Base-by-base conservation (phyloP, 2,329 filamentous ascomycete genomes). In the Talaromyces islandicus region DNA sequence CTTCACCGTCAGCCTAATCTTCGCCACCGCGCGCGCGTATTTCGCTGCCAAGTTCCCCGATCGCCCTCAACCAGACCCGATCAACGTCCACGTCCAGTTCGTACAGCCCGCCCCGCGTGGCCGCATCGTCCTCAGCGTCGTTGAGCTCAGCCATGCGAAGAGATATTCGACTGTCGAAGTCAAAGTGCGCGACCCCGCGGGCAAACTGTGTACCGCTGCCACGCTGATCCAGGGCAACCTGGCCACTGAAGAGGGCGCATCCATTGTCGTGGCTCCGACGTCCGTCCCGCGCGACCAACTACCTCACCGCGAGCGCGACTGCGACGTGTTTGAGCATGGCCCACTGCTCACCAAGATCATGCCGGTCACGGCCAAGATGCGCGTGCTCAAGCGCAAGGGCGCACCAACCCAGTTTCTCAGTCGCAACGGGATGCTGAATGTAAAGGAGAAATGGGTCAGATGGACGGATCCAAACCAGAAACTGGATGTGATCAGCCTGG, bases 151-250 rank as follows among this genome's bases (percentile, higher is more conserved):
- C 35, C 58, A 60, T 50, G 58, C 27, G 4, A 43, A 21, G 43
- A 54, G 58, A 24, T 56, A 60, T 19, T 60, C 58, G 12, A 60
- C 58, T 25, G 58, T 60, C n/a, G 54, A 60, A 53, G 46, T 60
- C 46, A 60, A 56, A 35, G 25, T 60, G 29, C 48, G 54, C 35
- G 48, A 57, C 38, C 54, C 58, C 1, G 46, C 43, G 3, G 58
- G 58, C 14, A 43, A 21, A 12, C 38, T 57, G 56, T 60, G 58
- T 25, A 60, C 58, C 5, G 11, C 58, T 12, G 58, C 58, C 19
- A 56, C 54, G 6, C 30, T 60, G 30, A 60, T 60, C 9, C 58
- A 60, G 17, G 58, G 58, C 21, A 60, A 60, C 21, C 58, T 60
- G 12, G 54, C 48, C 43, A 54, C 58, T 12, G 58, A 60, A 19